phyloP scores from a whole-genome alignment of 495 filamentous ascomycete genomes.

The Xylaria bambusicola region DNA sequence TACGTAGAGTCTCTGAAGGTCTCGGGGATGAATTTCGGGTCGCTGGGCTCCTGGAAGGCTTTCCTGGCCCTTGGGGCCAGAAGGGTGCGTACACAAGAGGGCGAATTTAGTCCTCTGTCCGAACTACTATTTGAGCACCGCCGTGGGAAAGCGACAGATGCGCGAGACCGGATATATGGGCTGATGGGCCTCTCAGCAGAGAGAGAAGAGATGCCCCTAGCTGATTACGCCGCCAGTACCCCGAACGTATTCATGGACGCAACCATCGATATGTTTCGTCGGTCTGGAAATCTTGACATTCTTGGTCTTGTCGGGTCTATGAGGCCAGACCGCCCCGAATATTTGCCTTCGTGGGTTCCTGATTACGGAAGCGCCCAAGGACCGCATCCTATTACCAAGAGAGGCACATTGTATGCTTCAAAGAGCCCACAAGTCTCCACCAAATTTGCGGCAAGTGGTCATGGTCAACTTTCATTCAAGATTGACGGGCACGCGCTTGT shows the following conservation, averaged over 20 bases:
- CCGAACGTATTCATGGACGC: conserved; percentile 5
- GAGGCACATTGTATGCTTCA: conserved; percentile 12
- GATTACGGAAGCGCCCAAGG: conserved; percentile 14
- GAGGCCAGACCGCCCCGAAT: conserved; percentile 12
- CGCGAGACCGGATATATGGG: conserved; percentile 12
- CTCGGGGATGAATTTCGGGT: conserved; percentile 10
- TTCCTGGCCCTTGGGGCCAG: conserved; percentile 9
- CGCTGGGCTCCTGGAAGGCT: conserved; percentile 11
- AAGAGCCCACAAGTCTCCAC: conserved; percentile 12
- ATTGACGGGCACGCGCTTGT: conserved; percentile 11
- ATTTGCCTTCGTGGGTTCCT: conserved; percentile 17
- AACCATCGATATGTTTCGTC: conserved; percentile 11
- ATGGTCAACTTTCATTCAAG: conserved; percentile 11
- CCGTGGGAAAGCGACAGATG: conserved; percentile 8
- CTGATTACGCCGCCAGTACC: conserved; percentile 11
- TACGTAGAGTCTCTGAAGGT: conserved; percentile 16
- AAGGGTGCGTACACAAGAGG: conserved; percentile 10
- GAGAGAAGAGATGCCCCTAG: conserved; percentile 10
- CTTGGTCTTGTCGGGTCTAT: conserved; percentile 12
- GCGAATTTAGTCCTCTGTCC: conserved; percentile 15
- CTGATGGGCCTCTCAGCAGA: conserved; percentile 13
- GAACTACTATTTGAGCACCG: conserved; percentile 13
- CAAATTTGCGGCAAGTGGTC: conserved; percentile 13
- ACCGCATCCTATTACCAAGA: conserved; percentile 14
- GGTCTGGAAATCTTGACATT: conserved; percentile 9